Conservation (phyloP, 2,329 filamentous ascomycete genomes). For the Aspergillus neotritici region DNA sequence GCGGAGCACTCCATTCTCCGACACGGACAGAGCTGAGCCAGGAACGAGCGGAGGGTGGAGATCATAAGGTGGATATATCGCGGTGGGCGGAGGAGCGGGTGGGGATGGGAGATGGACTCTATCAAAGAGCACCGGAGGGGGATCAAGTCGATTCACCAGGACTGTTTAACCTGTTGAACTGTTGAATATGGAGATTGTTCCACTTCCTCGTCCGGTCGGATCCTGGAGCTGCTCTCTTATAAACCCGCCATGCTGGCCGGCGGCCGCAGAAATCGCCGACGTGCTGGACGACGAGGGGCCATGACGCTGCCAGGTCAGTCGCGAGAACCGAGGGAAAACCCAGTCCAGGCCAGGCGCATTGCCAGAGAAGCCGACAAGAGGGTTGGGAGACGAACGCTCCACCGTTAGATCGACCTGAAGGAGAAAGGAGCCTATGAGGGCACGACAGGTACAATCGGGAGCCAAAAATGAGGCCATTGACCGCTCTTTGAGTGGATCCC, state of each 20-base stretch:
- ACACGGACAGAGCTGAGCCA: slow-evolving; percentile 8
- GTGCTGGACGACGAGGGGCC: not conserved
- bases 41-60: slow-evolving; percentile 5
- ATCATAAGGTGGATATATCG: slow-evolving; percentile 7
- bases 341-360: not conserved
- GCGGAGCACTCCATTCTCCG: slow-evolving; percentile 14
- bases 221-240: too few relatives aligned
- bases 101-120: too few relatives aligned
- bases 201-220: too few relatives aligned
- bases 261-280: too few relatives aligned
- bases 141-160: too few relatives aligned
- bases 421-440: slow-evolving; percentile 4
- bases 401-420: too few relatives aligned
- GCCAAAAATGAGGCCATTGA: slow-evolving; percentile 6
- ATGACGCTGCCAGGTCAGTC: not conserved
- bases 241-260: too few relatives aligned
- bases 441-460: slow-evolving; percentile 2
- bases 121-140: too few relatives aligned
- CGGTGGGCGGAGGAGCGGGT: not conserved
- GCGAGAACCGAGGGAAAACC: not conserved
- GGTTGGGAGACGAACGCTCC: not conserved
- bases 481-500: slow-evolving; percentile 5
- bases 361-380: slow-evolving; percentile 1
- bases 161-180: too few relatives aligned
- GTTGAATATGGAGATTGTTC: too few relatives aligned